Percentiles rank a stretch among this genome's conserved stretches.
These are phyloP conservation scores for Tetracladium setigerum DNA, from an alignment of 495 filamentous ascomycete species.

Conservation along the genomic window DNA sequence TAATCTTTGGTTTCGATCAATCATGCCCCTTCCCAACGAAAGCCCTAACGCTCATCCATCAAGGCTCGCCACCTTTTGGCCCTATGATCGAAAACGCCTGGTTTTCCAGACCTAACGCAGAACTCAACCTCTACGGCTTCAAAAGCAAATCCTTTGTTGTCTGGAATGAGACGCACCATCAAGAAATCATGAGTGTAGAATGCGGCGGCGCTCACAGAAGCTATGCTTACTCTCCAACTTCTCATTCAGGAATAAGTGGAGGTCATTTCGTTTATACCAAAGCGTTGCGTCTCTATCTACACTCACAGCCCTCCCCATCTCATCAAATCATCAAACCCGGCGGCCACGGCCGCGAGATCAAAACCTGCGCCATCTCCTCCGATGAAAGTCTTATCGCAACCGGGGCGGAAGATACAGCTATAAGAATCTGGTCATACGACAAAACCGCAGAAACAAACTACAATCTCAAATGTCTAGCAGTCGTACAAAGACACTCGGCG, in stretches of 20 bases:
- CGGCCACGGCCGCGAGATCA: constrained; percentile 84
- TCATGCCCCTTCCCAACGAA: background rate
- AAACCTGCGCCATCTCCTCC: constrained; percentile 53
- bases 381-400: constrained; percentile 56
- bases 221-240: constrained; percentile 52
- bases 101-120: constrained; percentile 28
- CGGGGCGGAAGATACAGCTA: constrained; percentile 81
- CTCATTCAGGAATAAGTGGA: constrained; percentile 4
- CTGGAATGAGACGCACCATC: constrained; percentile 62
- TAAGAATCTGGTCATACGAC: constrained; percentile 56
- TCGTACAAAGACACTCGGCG: constrained; percentile 66
- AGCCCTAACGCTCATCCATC: constrained; percentile 9
- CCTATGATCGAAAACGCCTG: constrained; percentile 62
- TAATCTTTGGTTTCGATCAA: constrained; percentile 40
- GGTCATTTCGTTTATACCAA: constrained; percentile 45
- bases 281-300: constrained; percentile 42
- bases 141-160: constrained; percentile 67
- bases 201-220: constrained; percentile 78
- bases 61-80: constrained; percentile 45
- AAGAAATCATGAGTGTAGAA: constrained; percentile 59
- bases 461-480: constrained; percentile 39
- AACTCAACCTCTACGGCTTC: constrained; percentile 76
- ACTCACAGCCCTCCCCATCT: constrained; percentile 37
- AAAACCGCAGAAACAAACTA: constrained; percentile 10
- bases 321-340: constrained; percentile 55